Conservation (phyloP, 345 rosid species). For the Linum tenue region DNA sequence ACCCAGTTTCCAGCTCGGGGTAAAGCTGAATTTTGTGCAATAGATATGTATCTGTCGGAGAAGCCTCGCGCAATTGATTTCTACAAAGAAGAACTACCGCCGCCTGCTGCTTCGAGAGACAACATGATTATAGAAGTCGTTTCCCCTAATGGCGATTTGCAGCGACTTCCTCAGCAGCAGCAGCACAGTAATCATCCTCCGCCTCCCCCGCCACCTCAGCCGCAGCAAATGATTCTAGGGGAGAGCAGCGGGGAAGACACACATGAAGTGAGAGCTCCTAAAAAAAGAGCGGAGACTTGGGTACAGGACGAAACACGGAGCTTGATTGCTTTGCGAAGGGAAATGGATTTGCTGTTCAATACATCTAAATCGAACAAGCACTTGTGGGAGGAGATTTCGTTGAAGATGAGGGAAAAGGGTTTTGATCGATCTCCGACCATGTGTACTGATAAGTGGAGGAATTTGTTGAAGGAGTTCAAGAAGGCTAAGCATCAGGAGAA, state of each 20-base stretch:
- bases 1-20: background rate
- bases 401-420: constrained; percentile 89
- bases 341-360: constrained; percentile 84
- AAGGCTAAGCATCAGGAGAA: constrained; percentile 80
- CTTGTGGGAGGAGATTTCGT: constrained; percentile 88
- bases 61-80: constrained; percentile 66
- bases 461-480: constrained; percentile 87
- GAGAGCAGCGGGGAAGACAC: constrained; percentile 74
- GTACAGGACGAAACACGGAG: constrained; percentile 88
- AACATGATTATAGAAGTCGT: constrained; percentile 74
- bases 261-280: constrained; percentile 79
- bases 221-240: constrained; percentile 62
- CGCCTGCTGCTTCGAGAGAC: constrained; percentile 25
- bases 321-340: constrained; percentile 64
- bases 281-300: constrained; percentile 99
- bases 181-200: constrained; percentile 19
- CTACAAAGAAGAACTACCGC: constrained; percentile 55
- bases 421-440: constrained; percentile 95
- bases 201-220: constrained; percentile 29
- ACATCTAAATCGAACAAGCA: constrained; percentile 97
- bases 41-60: constrained; percentile 66
- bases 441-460: constrained; percentile 99
- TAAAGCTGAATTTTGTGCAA: no score
- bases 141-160: constrained; percentile 48
- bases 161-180: constrained; percentile 29